Conservation (phyloP, 768 basidiomycete species). For the Tylopilus sp. region DNA sequence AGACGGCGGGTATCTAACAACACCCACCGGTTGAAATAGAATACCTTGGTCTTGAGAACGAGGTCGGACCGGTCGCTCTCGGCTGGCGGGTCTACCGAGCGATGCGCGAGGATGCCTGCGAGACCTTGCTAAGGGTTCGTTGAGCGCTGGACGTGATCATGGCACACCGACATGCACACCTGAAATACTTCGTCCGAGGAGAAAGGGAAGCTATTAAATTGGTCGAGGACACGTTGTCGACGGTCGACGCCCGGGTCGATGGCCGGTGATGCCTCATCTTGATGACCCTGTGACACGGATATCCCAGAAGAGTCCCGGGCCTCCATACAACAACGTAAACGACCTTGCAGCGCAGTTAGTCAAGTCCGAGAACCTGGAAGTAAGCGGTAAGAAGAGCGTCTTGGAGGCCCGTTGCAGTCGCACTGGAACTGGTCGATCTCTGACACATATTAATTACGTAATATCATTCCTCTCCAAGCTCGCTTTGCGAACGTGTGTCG, state of each 20-base stretch:
- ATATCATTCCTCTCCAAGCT: too few relatives aligned
- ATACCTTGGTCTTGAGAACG: slow-evolving; percentile 54
- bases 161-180: slow-evolving; percentile 36
- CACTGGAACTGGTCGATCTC: background rate
- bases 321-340: slow-evolving; percentile 15
- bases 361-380: background rate
- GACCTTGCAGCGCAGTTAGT: slow-evolving; percentile 2
- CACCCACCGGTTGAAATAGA: slow-evolving; percentile 67
- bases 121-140: slow-evolving; percentile 56
- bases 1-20: slow-evolving; percentile 2
- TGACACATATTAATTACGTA: background rate
- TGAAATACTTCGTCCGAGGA: slow-evolving; percentile 55
- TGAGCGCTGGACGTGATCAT: background rate
- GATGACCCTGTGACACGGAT: slow-evolving; percentile 15
- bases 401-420: background rate
- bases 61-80: slow-evolving; percentile 44
- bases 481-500: too few relatives aligned
- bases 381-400: background rate
- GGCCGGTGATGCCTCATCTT: slow-evolving; percentile 2
- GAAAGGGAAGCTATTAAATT: slow-evolving; percentile 50
- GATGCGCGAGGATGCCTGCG: slow-evolving; percentile 48
- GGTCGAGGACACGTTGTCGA: slow-evolving; percentile 19
- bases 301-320: slow-evolving; percentile 9
- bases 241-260: slow-evolving; percentile 13
- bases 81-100: slow-evolving; percentile 33